Conservation (phyloP, 2,329 filamentous ascomycete genomes). For the Coniochaeta prunicola region DNA sequence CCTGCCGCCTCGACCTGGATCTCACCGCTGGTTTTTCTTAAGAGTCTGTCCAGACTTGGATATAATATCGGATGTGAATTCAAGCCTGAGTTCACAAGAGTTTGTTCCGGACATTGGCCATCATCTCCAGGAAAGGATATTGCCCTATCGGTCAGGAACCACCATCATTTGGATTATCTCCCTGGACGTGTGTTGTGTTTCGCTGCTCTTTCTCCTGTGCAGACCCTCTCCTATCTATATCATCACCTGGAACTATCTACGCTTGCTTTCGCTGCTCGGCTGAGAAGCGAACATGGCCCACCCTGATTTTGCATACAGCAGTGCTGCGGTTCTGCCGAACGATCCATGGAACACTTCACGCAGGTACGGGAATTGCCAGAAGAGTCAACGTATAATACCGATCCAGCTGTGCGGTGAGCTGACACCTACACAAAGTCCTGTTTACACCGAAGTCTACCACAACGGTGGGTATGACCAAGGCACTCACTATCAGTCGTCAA, state of each 20-base stretch:
- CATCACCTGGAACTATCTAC: not conserved
- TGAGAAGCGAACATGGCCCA: conserved; percentile 36
- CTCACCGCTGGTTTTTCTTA: not conserved
- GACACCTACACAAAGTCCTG: conserved; percentile 18
- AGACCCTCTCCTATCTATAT: not conserved
- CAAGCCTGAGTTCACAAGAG: not conserved
- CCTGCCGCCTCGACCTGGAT: not conserved
- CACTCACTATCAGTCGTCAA: conserved; percentile 19
- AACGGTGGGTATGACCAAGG: conserved; percentile 22
- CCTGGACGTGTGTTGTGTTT: not conserved
- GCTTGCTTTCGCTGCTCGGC: conserved; percentile 13
- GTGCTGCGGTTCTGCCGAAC: conserved; percentile 35
- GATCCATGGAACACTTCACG: conserved; percentile 43
- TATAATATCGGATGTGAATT: not conserved
- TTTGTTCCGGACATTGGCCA: not conserved
- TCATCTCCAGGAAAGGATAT: not conserved
- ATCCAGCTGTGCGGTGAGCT: not conserved
- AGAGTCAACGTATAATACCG: not conserved
- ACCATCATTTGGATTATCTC: not conserved
- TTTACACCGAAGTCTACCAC: conserved; percentile 26
- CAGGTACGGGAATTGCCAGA: conserved; percentile 36
- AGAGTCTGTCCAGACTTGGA: not conserved
- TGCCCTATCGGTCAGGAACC: not conserved
- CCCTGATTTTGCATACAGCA: conserved; percentile 40
- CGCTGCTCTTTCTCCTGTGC: conserved; percentile 7